Percentiles rank a stretch among this genome's conserved stretches.
Evolutionary conservation across 2,329 filamentous ascomycete genomes (phyloP).

Genomic region (Ophiobolus disseminans): DNA sequence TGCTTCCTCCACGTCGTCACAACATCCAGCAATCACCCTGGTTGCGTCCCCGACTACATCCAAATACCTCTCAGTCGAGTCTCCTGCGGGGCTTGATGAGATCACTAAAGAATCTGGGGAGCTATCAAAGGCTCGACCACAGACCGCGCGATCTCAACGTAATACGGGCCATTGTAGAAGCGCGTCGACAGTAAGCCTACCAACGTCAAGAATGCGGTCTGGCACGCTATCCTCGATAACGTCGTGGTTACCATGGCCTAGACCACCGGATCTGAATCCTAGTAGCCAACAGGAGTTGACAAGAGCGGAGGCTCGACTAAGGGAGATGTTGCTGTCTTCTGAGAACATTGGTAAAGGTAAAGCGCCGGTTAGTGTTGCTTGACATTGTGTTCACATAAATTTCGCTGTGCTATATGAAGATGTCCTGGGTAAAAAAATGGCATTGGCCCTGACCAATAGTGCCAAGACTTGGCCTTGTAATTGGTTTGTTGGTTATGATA

Average conservation of each 20-base stretch:
- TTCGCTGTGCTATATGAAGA: too few relatives aligned
- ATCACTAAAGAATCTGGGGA: conserved; percentile 17
- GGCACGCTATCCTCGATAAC: conserved; percentile 40
- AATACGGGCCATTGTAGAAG: conserved; percentile 28
- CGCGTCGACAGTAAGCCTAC: conserved; percentile 29
- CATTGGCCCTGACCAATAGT: too few relatives aligned
- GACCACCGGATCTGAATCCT: conserved; percentile 22
- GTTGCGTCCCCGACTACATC: conserved; percentile 42
- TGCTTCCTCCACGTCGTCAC: conserved; percentile 29
- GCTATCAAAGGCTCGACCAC: conserved; percentile 14
- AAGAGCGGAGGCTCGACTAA: conserved; percentile 39
- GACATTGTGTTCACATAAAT: too few relatives aligned
- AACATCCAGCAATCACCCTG: conserved; percentile 43
- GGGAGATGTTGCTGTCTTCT: conserved; percentile 40
- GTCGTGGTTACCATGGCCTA: conserved; percentile 48
- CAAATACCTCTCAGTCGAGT: conserved; percentile 46
- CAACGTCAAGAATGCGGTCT: conserved; percentile 30
- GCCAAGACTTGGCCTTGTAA: too few relatives aligned
- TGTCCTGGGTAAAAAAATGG: too few relatives aligned
- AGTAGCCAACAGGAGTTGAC: conserved; percentile 32
- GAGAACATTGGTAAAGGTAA: conserved; percentile 38
- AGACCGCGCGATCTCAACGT: conserved; percentile 17
- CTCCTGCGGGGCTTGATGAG: conserved; percentile 36
- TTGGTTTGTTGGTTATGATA: too few relatives aligned
- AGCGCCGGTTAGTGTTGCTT: conserved; percentile 30